These are phyloP conservation scores for Zanthoxylum bungeanum DNA, from an alignment of 345 rosid genomes.

Conservation along the genomic window DNA sequence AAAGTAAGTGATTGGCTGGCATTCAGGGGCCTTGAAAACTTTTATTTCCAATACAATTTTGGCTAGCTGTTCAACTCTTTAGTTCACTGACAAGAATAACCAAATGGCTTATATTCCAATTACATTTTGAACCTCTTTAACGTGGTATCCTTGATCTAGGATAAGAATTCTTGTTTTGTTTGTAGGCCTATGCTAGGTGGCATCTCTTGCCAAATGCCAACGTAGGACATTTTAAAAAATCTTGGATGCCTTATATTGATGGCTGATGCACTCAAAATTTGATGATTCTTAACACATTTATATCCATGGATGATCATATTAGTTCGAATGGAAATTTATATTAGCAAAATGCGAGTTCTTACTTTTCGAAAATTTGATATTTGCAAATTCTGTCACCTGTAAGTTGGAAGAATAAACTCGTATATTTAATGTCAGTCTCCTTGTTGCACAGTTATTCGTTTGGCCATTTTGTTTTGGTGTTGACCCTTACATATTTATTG, in stretches of 20 bases:
- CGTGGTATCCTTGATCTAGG: neutral
- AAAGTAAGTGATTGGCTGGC: constrained; percentile 48
- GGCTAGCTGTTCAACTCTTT: neutral
- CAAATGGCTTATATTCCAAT: neutral
- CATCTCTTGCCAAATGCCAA: neutral
- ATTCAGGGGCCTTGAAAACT: neutral
- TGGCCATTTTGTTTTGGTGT: neutral
- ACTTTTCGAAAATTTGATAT: neutral
- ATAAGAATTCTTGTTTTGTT: neutral
- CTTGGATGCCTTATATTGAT: neutral
- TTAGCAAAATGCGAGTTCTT: neutral
- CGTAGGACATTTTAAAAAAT: neutral
- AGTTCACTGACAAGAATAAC: neutral
- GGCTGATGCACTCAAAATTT: neutral
- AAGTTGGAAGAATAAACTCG: neutral
- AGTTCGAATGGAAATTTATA: neutral
- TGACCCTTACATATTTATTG: neutral
- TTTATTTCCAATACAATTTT: neutral
- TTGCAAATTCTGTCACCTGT: neutral
- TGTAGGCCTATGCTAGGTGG: neutral
- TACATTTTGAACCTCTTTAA: neutral
- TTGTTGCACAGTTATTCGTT: no score
- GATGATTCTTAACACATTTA: neutral
- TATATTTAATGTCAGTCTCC: no score
- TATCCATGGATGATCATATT: neutral